Conservation (phyloP, 2,329 filamentous ascomycete genomes). For the Paracorniculantispora psalliotae region DNA sequence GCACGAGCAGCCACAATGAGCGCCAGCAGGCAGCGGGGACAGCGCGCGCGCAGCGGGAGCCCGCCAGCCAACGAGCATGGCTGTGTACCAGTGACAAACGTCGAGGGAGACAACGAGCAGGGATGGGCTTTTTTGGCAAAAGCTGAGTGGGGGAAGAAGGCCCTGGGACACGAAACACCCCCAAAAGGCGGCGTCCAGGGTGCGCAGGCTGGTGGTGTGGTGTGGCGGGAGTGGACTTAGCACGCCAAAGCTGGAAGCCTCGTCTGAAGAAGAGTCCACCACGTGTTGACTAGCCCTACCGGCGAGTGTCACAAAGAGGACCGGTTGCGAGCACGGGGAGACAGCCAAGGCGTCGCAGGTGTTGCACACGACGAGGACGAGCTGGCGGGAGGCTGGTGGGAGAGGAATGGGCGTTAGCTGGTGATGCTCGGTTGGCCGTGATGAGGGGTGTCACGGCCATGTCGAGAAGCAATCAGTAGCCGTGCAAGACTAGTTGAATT, state of each 20-base stretch:
- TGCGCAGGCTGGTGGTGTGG: constrained; percentile 3
- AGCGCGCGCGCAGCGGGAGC: neutral
- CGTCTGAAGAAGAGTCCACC: constrained; percentile 10
- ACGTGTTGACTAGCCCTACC: constrained; percentile 13
- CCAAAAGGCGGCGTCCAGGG: neutral
- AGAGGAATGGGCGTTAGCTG: neutral
- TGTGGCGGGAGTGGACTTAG: constrained; percentile 9
- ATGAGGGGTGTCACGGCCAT: neutral
- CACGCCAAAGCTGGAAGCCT: constrained; percentile 12
- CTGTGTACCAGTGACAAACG: constrained; percentile 11
- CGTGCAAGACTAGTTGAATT: neutral
- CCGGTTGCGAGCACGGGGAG: neutral
- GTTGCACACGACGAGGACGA: neutral
- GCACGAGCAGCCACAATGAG: constrained; percentile 5
- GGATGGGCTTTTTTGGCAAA: constrained; percentile 3
- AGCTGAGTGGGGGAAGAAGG: constrained; percentile 6
- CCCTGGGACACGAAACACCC: constrained; percentile 4
- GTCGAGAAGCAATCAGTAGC: neutral
- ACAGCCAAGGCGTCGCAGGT: too few relatives aligned
- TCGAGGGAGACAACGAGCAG: neutral
- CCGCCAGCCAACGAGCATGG: constrained; percentile 11
- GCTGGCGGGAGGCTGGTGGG: neutral
- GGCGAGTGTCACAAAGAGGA: neutral
- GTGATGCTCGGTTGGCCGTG: neutral
- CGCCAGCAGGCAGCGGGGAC: neutral